Conservation (phyloP, 768 basidiomycete genomes). For the Russula brevipes region DNA sequence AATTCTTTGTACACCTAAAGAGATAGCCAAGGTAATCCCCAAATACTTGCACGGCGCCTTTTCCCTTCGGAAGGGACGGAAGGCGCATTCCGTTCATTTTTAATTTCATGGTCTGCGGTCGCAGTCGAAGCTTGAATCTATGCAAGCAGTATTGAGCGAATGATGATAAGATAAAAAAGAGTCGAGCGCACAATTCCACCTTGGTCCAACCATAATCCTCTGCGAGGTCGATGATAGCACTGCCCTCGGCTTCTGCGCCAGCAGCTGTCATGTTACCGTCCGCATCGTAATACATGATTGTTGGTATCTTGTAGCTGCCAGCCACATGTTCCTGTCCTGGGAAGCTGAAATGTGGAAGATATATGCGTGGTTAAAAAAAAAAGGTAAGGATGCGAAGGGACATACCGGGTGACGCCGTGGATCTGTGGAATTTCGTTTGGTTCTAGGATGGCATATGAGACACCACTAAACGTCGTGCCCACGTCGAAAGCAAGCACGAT, state of each 20-base stretch:
- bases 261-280: conserved; percentile 62
- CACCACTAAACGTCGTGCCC: conserved; percentile 79
- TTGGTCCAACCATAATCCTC: conserved; percentile 78
- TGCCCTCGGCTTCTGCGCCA: conserved; percentile 71
- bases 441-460: conserved; percentile 77
- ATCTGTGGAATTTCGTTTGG: conserved; percentile 79
- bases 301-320: conserved; percentile 79
- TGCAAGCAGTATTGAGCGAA: background rate
- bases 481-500: conserved; percentile 77
- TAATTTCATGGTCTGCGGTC: conserved; percentile 72
- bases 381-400: background rate
- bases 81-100: conserved; percentile 83
- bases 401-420: conserved; percentile 71
- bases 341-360: conserved; percentile 43
- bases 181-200: conserved; percentile 57
- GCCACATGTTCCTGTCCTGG: conserved; percentile 84
- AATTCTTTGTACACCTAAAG: conserved; percentile 65
- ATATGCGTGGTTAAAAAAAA: no score
- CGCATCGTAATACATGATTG: conserved; percentile 68
- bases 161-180: background rate
- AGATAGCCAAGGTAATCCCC: conserved; percentile 76
- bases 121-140: conserved; percentile 76
- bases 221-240: conserved; percentile 52
- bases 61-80: conserved; percentile 57
- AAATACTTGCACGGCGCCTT: conserved; percentile 68